Conservation (phyloP, 2,329 filamentous ascomycete species). For the Sporothrix brasiliensis region DNA sequence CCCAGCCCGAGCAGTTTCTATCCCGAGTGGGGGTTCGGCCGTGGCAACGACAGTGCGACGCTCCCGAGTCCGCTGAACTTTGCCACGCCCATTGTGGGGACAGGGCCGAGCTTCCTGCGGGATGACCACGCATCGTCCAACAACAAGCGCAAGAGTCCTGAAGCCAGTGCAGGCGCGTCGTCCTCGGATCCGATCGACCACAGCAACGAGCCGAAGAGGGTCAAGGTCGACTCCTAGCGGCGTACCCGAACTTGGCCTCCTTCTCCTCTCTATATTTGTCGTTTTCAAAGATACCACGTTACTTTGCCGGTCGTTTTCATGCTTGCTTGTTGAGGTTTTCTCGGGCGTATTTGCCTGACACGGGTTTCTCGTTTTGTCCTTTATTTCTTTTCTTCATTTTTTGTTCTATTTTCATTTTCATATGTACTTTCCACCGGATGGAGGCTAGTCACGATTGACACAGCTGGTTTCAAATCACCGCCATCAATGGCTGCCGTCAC, state of each 20-base stretch:
- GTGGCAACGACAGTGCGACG: conserved; percentile 74
- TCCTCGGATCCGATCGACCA: conserved; percentile 49
- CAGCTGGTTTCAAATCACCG: not conserved
- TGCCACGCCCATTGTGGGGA: conserved; percentile 72
- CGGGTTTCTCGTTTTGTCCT: not conserved
- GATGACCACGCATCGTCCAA: conserved; percentile 50
- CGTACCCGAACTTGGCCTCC: not conserved
- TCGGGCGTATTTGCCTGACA: not conserved
- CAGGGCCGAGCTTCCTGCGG: conserved; percentile 64
- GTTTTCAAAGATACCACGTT: conserved; percentile 27
- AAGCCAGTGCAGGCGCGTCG: conserved; percentile 48
- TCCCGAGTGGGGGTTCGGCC: conserved; percentile 79
- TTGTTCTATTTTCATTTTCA: not conserved
- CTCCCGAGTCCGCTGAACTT: conserved; percentile 92
- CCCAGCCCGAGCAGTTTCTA: conserved; percentile 93
- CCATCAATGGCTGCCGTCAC: not conserved
- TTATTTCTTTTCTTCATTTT: not conserved
- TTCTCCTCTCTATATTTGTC: conserved; percentile 2
- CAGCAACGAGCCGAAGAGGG: conserved; percentile 55
- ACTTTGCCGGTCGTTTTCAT: not conserved
- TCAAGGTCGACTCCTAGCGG: conserved; percentile 53
- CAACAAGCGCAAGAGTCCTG: conserved; percentile 62
- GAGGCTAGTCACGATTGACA: not conserved
- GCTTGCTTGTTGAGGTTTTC: not conserved
- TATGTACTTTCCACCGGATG: not conserved